Evolutionary conservation across 2,329 filamentous ascomycete genomes (phyloP), one percentile per base, ranked within the genome.

Genomic region (Cordyceps cateniannulata): DNA sequence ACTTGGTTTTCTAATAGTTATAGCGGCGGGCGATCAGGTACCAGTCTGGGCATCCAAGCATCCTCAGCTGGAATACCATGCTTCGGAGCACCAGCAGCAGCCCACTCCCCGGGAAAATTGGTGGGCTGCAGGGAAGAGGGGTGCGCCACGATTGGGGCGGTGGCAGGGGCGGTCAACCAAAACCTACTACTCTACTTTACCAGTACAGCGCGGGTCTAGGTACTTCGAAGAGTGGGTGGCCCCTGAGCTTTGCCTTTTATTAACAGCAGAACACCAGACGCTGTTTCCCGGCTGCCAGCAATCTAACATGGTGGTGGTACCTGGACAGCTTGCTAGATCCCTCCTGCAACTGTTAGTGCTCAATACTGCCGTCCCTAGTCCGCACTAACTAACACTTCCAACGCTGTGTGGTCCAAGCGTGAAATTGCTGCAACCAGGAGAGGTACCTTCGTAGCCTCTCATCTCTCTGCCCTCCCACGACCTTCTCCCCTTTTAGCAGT

Each of bases 401-500:
- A 20, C 38, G n/a, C 32, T 62, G 35, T 47, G 47, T 63, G 63
- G 56, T 47, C 57, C 60, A 51, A 62, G 61, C 59, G 59, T 61
- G 63, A 64, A 64, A 66, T 66, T 66, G 59, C 51, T 60, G 56
- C 27, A 27, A 22, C 54, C 29, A 38, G 38, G 24, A 25, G 22
- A 47, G 42, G 38, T 42, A 42, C 42, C 42, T 20, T 4, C 55
- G 32, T 48, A 29, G 24, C 32, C 42, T 58, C 55, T 56, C 35
- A 42, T 40, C 27, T 50, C 52, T 49, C 50, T 59, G 61, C 62
- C 62, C 35, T 47, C 58, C 62, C 45, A 59, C 56, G 54, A 62
- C 56, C 53, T 9, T 44, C 58, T 64, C 63, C 62, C 63, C 63
- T 65, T 65, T 65, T 60, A 61, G 61, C 57, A 60, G 50, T 45